Percentiles rank a stretch among this genome's conserved stretches.
Conservation (phyloP, 2,329 filamentous ascomycete species). For the Mycogone perniciosa region DNA sequence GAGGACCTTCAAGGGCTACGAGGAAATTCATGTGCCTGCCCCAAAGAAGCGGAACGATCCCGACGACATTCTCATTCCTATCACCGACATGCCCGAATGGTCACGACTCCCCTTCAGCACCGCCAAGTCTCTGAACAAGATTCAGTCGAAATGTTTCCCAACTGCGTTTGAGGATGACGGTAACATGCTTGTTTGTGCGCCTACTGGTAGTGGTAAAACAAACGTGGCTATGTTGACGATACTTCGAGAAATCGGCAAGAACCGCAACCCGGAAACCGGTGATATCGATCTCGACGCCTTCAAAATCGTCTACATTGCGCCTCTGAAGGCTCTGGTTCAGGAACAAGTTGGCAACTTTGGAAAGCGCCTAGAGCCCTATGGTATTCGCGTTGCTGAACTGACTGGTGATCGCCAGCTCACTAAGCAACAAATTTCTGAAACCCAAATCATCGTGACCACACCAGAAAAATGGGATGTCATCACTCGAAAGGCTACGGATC, state of each 20-base stretch:
- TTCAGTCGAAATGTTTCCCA: slow-evolving; percentile 90
- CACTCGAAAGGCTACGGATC: slow-evolving; percentile 92
- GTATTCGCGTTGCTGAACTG: slow-evolving; percentile 88
- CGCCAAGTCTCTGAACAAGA: slow-evolving; percentile 83
- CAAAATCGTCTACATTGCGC: slow-evolving; percentile 97
- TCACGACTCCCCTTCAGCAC: slow-evolving; percentile 78
- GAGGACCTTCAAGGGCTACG: slow-evolving; percentile 93
- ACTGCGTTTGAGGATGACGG: slow-evolving; percentile 89
- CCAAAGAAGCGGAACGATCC: slow-evolving; percentile 83
- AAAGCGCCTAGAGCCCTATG: slow-evolving; percentile 81
- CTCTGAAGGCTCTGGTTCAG: slow-evolving; percentile 89
- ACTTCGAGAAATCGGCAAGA: slow-evolving; percentile 91
- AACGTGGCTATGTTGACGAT: slow-evolving; percentile 98
- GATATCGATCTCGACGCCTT: slow-evolving; percentile 93
- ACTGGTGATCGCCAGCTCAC: slow-evolving; percentile 97
- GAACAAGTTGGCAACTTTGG: slow-evolving; percentile 98
- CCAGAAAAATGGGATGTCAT: slow-evolving; percentile 99
- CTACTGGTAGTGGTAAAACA: slow-evolving; percentile 95
- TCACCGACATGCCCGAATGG: slow-evolving; percentile 89
- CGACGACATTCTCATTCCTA: slow-evolving; percentile 73
- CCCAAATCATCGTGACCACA: slow-evolving; percentile 95
- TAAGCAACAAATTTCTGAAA: slow-evolving; percentile 96
- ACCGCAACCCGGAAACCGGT: slow-evolving; percentile 82
- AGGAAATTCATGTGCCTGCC: slow-evolving; percentile 93
- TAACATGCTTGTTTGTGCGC: slow-evolving; percentile 96